Evolutionary conservation across 2,329 filamentous ascomycete genomes (phyloP).

Genomic region (Aspergillus chevalieri): DNA sequence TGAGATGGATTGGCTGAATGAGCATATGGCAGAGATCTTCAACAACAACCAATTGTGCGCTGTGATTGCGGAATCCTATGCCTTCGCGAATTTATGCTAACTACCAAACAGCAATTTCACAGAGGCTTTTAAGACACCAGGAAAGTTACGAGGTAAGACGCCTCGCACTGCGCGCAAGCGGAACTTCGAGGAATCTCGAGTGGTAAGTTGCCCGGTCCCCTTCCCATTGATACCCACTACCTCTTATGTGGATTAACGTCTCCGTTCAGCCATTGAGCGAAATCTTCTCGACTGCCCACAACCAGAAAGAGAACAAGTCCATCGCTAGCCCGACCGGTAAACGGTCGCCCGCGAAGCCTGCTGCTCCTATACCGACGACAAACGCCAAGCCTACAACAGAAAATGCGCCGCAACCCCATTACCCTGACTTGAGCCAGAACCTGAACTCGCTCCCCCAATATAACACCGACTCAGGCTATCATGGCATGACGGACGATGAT

Average conservation of each 20-base stretch:
- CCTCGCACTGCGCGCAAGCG: constrained; percentile 42
- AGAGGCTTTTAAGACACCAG: constrained; percentile 77
- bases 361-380: constrained; percentile 10
- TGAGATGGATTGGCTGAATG: constrained; percentile 96
- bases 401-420: constrained; percentile 20
- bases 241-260: constrained; percentile 6
- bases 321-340: constrained; percentile 30
- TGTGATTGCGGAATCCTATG: constrained; percentile 6
- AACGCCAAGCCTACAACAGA: constrained; percentile 9
- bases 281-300: constrained; percentile 40
- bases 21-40: constrained; percentile 96
- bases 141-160: constrained; percentile 45
- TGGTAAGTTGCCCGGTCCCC: constrained; percentile 30
- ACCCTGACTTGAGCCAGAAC: constrained; percentile 26
- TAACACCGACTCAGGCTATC: constrained; percentile 44
- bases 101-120: constrained; percentile 65
- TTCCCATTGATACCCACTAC: not conserved
- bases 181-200: constrained; percentile 36
- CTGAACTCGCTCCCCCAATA: constrained; percentile 36
- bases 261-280: constrained; percentile 41
- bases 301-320: constrained; percentile 28
- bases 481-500: constrained; percentile 39
- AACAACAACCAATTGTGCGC: constrained; percentile 78
- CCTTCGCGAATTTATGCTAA: constrained; percentile 22
- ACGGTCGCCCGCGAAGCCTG: constrained; percentile 29